A percentile compares a stretch with the other conserved stretches of the same genome.
phyloP scores from a whole-genome alignment of 1,139 yeast species.

The Suhomyces ambrosiae region DNA sequence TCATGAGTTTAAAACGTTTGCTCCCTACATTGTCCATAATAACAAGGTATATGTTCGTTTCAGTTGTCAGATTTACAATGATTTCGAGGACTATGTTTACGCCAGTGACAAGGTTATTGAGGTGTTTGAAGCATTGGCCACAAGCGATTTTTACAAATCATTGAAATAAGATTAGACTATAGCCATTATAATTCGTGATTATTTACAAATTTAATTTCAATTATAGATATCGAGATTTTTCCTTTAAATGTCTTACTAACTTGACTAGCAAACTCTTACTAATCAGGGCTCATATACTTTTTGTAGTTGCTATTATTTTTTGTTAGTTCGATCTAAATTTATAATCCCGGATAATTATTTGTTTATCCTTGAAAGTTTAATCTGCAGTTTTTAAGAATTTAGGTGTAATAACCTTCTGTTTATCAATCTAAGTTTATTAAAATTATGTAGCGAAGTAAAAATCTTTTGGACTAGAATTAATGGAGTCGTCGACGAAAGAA shows the following conservation, averaged over 20 bases:
- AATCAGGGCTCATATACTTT: too few species aligned
- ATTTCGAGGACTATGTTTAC: constrained; percentile 51
- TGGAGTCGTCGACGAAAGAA: neutral
- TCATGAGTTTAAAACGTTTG: constrained; percentile 42
- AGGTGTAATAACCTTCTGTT: neutral
- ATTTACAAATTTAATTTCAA: too few species aligned
- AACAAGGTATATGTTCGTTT: constrained; percentile 51
- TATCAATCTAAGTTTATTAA: neutral
- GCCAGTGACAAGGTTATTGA: constrained; percentile 37
- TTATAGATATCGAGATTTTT: too few species aligned
- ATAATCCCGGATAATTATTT: too few species aligned
- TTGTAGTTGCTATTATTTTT: too few species aligned
- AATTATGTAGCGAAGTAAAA: constrained; percentile 9
- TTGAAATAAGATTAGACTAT: too few species aligned
- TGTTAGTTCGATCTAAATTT: too few species aligned
- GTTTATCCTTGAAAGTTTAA: too few species aligned
- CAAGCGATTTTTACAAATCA: constrained; percentile 3
- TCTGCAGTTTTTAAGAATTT: neutral
- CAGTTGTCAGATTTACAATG: constrained; percentile 63
- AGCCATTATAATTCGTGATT: too few species aligned
- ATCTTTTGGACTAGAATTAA: neutral
- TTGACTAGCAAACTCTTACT: too few species aligned
- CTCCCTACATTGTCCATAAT: constrained; percentile 48
- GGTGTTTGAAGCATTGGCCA: constrained; percentile 16
- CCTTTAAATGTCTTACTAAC: too few species aligned